Conservation (phyloP, 768 basidiomycete genomes). For the Agrocybe praecox region DNA sequence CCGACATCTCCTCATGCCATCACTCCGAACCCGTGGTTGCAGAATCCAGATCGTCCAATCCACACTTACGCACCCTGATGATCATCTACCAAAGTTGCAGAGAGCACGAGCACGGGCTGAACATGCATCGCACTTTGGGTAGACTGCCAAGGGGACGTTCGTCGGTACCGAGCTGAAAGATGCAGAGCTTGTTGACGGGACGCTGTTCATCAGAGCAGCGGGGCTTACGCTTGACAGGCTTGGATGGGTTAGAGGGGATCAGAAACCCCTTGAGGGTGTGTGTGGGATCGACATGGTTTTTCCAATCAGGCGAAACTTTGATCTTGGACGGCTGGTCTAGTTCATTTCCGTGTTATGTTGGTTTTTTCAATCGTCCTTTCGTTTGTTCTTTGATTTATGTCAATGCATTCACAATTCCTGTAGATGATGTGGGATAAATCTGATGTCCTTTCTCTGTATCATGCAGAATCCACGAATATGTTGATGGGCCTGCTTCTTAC, state of each 20-base stretch:
- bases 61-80: background rate
- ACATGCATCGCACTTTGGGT: background rate
- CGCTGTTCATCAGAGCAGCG: slow-evolving; percentile 54
- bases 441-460: too few relatives aligned
- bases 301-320: too few relatives aligned
- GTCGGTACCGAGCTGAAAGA: slow-evolving; percentile 26
- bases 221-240: slow-evolving; percentile 32
- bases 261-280: slow-evolving; percentile 24
- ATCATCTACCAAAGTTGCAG: background rate
- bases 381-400: too few relatives aligned
- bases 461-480: too few relatives aligned
- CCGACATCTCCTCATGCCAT: slow-evolving; percentile 31
- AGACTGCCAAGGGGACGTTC: background rate
- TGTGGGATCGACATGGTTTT: slow-evolving; percentile 24
- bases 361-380: too few relatives aligned
- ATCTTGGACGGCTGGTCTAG: too few relatives aligned
- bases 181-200: slow-evolving; percentile 51
- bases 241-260: background rate
- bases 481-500: too few relatives aligned
- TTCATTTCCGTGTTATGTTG: too few relatives aligned
- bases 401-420: too few relatives aligned
- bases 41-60: slow-evolving; percentile 52
- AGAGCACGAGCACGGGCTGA: background rate
- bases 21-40: slow-evolving; percentile 60
- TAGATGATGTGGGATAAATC: too few relatives aligned